Evolutionary conservation across 371 early-diverging fungal species (phyloP), one percentile per base, ranked within the genome.

Genomic region (Parasitella parasitica): DNA sequence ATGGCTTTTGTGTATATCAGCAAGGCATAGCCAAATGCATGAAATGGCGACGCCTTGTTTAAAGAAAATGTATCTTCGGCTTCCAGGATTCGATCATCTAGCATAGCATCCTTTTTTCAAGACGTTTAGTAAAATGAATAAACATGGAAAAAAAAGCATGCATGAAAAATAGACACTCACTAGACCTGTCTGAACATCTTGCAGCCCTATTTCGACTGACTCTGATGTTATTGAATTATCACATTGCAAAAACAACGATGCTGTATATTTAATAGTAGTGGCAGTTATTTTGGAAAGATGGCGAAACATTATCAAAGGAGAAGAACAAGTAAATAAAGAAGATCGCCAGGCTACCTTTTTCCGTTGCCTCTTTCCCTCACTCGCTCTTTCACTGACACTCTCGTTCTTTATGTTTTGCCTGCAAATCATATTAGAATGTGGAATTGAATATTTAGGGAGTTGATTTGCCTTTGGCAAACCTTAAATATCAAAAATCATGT

Each of bases 1-100:
- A 71, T 75, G 16, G 75, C 75, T 50, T 69, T 66, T 6, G 53
- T 52, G 38, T 72, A 75, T 1, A 59, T 48, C 22, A 75, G 9
- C 6, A 75, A 34, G 30, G 72, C 72, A 57, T 46, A 59, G 3
- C 75, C 75, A 49, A 67, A 66, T 24, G 70, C 69, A 56, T 72
- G 72, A 38, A 69, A 69, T 13, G 75, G 72, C 1, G 74, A 71
- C 35, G 64, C 38, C 37, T 57, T 58, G 32, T 49, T 49, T 26
- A 26, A 28, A 6, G 24, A 22, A 41, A 71, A 74, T 18, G 64
- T 62, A 27, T 68, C 60, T 48, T 69, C 63, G 7, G 71, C 66
- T 8, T 48, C 50, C 20, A 59, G 51, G 11, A 66, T 54, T 16
- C 62, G 63, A 51, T 75, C 75, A 36, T 74, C 55, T 6, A 71